Evolutionary conservation across 2,329 filamentous ascomycete genomes (phyloP).

Genomic region (Pseudocercospora eumusae): DNA sequence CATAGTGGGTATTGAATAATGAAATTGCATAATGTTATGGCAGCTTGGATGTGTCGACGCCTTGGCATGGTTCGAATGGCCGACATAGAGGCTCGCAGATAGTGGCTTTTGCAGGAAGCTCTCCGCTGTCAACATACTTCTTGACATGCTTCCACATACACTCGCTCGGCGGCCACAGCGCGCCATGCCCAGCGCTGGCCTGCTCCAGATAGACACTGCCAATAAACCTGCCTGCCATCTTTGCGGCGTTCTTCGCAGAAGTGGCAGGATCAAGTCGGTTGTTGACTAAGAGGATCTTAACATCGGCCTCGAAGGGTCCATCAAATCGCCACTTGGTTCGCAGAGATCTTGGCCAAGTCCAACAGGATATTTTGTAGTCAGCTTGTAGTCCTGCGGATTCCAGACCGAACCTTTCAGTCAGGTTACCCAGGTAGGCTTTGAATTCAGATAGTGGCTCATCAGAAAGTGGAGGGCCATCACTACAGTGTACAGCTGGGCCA

Average conservation of each 20-base stretch:
- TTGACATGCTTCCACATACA: constrained; percentile 37
- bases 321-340: constrained; percentile 29
- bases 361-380: constrained; percentile 29
- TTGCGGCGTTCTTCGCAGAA: constrained; percentile 35
- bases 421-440: constrained; percentile 19
- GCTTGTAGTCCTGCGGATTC: constrained; percentile 25
- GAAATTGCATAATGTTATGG: constrained; percentile 2
- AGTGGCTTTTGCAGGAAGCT: constrained; percentile 34
- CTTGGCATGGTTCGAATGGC: constrained; percentile 21
- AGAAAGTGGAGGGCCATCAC: constrained; percentile 23
- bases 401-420: constrained; percentile 25
- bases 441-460: constrained; percentile 22
- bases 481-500: constrained; percentile 24
- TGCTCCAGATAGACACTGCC: constrained; percentile 38
- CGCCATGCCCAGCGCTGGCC: constrained; percentile 39
- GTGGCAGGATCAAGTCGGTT: constrained; percentile 40
- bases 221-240: constrained; percentile 41
- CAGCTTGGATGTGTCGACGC: constrained; percentile 13
- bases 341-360: constrained; percentile 27
- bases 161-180: constrained; percentile 27
- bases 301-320: constrained; percentile 24
- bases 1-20: not conserved
- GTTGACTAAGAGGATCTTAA: constrained; percentile 28
- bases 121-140: constrained; percentile 39
- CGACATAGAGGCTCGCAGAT: constrained; percentile 31